Percentiles rank a stretch among this genome's conserved stretches.
These are phyloP conservation scores for Xylaria cubensis DNA, from an alignment of 495 filamentous ascomycete genomes.

Conservation along the genomic window DNA sequence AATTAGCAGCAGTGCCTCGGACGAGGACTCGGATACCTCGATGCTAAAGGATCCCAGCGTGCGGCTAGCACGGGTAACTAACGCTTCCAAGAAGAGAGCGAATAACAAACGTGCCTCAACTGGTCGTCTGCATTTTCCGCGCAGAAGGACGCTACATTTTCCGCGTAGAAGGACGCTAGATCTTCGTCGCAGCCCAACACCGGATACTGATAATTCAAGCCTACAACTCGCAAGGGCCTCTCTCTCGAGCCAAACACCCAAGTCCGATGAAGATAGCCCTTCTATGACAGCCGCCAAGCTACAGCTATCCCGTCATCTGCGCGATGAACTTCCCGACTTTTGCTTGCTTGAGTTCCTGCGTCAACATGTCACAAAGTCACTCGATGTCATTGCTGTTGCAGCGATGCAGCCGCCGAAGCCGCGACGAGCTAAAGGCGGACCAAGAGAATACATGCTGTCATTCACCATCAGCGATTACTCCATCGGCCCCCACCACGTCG, in stretches of 20 bases:
- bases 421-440: conserved; percentile 66
- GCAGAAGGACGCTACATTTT: conserved; percentile 9
- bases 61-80: conserved; percentile 44
- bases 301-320: conserved; percentile 54
- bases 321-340: conserved; percentile 70
- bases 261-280: conserved; percentile 35
- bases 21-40: conserved; percentile 25
- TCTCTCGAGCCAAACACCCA: conserved; percentile 27
- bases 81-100: conserved; percentile 36
- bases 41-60: conserved; percentile 41
- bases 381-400: conserved; percentile 74
- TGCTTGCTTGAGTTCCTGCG: conserved; percentile 69
- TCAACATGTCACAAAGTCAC: conserved; percentile 57
- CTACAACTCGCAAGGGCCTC: conserved; percentile 35
- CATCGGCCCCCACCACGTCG: conserved; percentile 51
- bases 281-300: conserved; percentile 46
- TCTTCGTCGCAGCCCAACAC: conserved; percentile 19
- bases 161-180: conserved; percentile 7
- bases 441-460: conserved; percentile 71
- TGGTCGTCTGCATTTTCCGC: not conserved
- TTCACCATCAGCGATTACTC: conserved; percentile 75
- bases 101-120: conserved; percentile 34
- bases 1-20: not conserved
- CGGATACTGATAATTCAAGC: conserved; percentile 33
- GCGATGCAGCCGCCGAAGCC: conserved; percentile 61